phyloP scores from a whole-genome alignment of 1,139 yeast species.

The Nematodospora anomalae region DNA sequence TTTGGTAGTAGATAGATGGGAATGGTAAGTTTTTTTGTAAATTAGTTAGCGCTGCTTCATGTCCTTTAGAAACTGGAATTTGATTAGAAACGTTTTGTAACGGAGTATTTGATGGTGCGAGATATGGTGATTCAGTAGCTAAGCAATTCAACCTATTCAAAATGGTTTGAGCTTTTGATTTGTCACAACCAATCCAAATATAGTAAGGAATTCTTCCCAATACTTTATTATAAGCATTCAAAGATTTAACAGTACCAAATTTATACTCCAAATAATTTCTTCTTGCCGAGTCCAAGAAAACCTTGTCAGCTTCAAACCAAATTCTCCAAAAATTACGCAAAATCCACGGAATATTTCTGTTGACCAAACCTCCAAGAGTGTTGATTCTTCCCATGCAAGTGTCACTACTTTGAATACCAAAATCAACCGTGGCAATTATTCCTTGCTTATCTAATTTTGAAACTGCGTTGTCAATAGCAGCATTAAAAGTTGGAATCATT shows the following conservation, averaged over 20 bases:
- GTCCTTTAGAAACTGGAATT: constrained; percentile 59
- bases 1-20: constrained; percentile 77
- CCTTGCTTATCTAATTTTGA: constrained; percentile 55
- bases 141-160: constrained; percentile 66
- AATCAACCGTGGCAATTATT: constrained; percentile 70
- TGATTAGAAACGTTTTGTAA: constrained; percentile 22
- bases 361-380: constrained; percentile 70
- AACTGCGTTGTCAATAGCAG: constrained; percentile 72
- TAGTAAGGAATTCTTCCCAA: constrained; percentile 79
- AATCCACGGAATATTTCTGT: constrained; percentile 75
- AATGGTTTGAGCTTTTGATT: constrained; percentile 58
- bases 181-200: constrained; percentile 81
- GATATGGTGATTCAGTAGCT: constrained; percentile 79
- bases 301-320: constrained; percentile 87
- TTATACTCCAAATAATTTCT: constrained; percentile 80
- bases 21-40: constrained; percentile 67
- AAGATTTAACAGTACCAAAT: constrained; percentile 75
- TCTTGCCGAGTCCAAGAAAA: constrained; percentile 74
- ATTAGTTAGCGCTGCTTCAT: constrained; percentile 70
- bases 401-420: constrained; percentile 71
- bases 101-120: constrained; percentile 53
- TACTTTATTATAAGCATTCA: constrained; percentile 61
- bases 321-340: constrained; percentile 80
- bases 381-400: constrained; percentile 69
- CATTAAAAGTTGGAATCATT: constrained; percentile 81